Evolutionary conservation across 768 basidiomycete species (phyloP), one percentile per base, ranked within the genome.

Genomic region (Grammothele lineata): DNA sequence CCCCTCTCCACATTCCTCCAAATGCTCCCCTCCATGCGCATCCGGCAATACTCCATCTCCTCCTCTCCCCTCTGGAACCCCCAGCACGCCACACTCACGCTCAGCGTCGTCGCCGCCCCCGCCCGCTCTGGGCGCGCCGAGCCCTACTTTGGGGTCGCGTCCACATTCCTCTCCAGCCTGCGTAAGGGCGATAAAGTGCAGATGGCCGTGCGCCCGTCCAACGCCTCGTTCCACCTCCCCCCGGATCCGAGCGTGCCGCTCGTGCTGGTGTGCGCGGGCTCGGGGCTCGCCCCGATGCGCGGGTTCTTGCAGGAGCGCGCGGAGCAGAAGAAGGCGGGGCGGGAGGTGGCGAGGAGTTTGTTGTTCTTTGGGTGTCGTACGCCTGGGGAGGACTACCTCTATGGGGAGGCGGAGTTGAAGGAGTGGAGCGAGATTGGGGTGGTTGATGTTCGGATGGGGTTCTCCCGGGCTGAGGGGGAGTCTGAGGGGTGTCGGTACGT

Each of bases 41-140:
- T 75, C 39, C 62, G 74, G 5, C 74, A 77, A 56, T 76, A 77
- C 60, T 75, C 73, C n/a, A 76, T 76, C 53, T 75, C 76, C 4
- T 75, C 73, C 1, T 75, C 73, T 1, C 74, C 75, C 4, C 61
- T 77, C 9, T 68, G 67, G 64, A 66, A 73, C 47, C 63, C 76
- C 1, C 47, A 58, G 30, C 65, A 62, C 40, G 69, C 68, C 37
- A 66, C 71, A 12, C 65, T 77, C 37, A 75, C 75, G 21, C 47
- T 76, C 49, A 70, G 70, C 56, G 68, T 76, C 12, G 48, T 76
- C 42, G 63, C 70, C 34, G 63, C 65, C 3, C 69, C 71, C 1
- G 51, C 70, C 5, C 43, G 65, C 37, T 64, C 69, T n/a, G 69
- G 66, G 1, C 51, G 57, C 23, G 45, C 49, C 1, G 56, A 64